Conservation (phyloP, 352 stramenopile genomes). For the Globisporangium parvum region DNA sequence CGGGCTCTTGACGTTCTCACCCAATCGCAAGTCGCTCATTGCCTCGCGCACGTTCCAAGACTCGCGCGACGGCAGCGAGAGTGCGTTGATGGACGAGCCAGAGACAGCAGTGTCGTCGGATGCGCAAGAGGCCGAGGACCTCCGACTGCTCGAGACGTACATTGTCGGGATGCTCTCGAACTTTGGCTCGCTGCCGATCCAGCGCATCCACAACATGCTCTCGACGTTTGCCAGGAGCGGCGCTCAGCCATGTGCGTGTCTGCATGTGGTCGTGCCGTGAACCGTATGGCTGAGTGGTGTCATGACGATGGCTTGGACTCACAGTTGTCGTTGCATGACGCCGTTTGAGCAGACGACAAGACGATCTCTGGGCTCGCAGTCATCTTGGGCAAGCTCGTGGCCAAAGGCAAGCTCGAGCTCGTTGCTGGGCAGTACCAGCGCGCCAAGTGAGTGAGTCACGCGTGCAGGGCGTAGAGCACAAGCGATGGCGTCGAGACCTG, state of each 20-base stretch:
- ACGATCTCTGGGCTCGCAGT: conserved; percentile 72
- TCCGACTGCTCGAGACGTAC: conserved; percentile 92
- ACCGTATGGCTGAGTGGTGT: background rate
- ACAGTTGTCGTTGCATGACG: conserved; percentile 14
- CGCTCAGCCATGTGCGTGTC: conserved; percentile 69
- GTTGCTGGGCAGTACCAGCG: conserved; percentile 63
- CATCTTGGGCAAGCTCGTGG: conserved; percentile 64
- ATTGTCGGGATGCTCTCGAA: conserved; percentile 95
- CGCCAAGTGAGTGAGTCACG: conserved; percentile 2
- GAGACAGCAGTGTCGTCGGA: conserved; percentile 87
- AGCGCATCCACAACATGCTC: conserved; percentile 94
- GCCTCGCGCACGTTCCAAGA: conserved; percentile 42
- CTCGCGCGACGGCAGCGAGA: conserved; percentile 27
- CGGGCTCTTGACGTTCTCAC: conserved; percentile 43
- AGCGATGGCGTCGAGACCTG: no score
- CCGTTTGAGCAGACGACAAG: conserved; percentile 52
- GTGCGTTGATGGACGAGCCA: conserved; percentile 37
- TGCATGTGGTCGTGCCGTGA: background rate
- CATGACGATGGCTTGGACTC: background rate
- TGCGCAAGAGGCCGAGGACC: conserved; percentile 89
- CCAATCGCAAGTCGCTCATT: conserved; percentile 35
- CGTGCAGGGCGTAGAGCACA: no score
- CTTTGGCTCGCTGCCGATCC: conserved; percentile 87
- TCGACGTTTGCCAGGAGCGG: conserved; percentile 79
- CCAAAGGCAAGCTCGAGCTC: conserved; percentile 60